Percentiles rank a stretch among this genome's conserved stretches.
Conservation (phyloP, 2,329 filamentous ascomycete genomes). For the Talaromyces pinophilus region DNA sequence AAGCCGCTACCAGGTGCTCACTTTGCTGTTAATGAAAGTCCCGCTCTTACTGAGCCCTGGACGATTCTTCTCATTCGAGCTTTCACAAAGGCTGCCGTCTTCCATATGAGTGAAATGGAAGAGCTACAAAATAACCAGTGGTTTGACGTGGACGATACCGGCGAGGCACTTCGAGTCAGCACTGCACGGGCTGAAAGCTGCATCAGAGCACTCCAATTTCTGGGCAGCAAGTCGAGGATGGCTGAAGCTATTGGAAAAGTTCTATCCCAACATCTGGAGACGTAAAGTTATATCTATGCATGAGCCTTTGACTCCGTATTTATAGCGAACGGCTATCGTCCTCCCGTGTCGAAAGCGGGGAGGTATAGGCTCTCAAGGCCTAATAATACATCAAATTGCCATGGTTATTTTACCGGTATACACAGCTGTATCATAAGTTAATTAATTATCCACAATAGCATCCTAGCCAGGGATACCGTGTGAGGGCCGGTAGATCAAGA, state of each 20-base stretch:
- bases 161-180: not conserved
- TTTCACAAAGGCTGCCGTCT: conserved; percentile 1
- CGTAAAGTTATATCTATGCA: not conserved
- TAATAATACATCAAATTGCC: conserved; percentile 3
- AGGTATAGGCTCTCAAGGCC: not conserved
- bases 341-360: not conserved
- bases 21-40: conserved; percentile 5
- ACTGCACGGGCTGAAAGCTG: conserved; percentile 2
- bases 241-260: not conserved
- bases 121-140: conserved; percentile 7
- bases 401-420: not conserved
- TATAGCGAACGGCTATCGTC: not conserved
- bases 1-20: not conserved
- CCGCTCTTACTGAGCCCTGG: conserved; percentile 2
- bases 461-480: not conserved
- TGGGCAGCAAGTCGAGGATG: conserved; percentile 5
- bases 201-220: not conserved
- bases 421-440: not conserved
- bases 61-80: conserved; percentile 6
- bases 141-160: not conserved
- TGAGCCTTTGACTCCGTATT: not conserved
- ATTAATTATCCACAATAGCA: conserved; percentile 1
- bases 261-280: not conserved
- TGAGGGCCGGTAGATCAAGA: not conserved
- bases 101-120: conserved; percentile 1